Conservation (phyloP, 768 basidiomycete genomes). For the Termitomyces bulborhizus region DNA sequence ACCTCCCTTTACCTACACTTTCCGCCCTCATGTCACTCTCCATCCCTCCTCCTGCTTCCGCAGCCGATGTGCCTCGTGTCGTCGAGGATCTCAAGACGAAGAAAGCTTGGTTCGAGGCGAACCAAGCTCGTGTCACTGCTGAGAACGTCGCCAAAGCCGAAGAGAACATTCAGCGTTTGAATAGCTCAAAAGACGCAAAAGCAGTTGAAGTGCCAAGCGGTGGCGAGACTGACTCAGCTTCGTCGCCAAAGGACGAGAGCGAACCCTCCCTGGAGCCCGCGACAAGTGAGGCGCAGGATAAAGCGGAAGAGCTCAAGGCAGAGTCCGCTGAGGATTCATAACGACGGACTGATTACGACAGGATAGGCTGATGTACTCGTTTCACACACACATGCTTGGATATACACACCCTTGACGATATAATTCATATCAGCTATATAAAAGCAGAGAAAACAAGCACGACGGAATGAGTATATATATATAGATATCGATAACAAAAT, state of each 20-base stretch:
- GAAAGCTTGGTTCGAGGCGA: slow-evolving; percentile 92
- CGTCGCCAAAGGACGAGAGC: slow-evolving; percentile 32
- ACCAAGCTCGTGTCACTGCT: slow-evolving; percentile 74
- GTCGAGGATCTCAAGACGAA: slow-evolving; percentile 90
- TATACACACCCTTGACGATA: slow-evolving; percentile 8
- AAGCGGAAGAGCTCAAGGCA: slow-evolving; percentile 30
- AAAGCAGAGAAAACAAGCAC: slow-evolving; percentile 13
- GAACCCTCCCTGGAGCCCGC: slow-evolving; percentile 25
- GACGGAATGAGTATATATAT: slow-evolving; percentile 23
- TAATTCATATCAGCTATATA: slow-evolving; percentile 8
- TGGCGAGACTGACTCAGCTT: slow-evolving; percentile 36
- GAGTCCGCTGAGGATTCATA: slow-evolving; percentile 21
- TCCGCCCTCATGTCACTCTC: slow-evolving; percentile 82
- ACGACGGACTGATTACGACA: slow-evolving; percentile 3
- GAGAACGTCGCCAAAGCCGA: slow-evolving; percentile 81
- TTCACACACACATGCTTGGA: slow-evolving; percentile 8
- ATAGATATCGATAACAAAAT: slow-evolving; percentile 34
- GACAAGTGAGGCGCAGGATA: slow-evolving; percentile 34
- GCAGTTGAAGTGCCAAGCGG: slow-evolving; percentile 27
- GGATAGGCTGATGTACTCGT: slow-evolving; percentile 3
- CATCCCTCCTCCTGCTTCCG: slow-evolving; percentile 81
- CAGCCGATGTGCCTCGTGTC: slow-evolving; percentile 72
- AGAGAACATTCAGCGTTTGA: slow-evolving; percentile 62
- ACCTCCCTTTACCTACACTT: slow-evolving; percentile 81
- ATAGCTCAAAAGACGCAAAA: slow-evolving; percentile 32